Conservation (phyloP, 139 green algal genomes). For the Chlorella sp. region DNA sequence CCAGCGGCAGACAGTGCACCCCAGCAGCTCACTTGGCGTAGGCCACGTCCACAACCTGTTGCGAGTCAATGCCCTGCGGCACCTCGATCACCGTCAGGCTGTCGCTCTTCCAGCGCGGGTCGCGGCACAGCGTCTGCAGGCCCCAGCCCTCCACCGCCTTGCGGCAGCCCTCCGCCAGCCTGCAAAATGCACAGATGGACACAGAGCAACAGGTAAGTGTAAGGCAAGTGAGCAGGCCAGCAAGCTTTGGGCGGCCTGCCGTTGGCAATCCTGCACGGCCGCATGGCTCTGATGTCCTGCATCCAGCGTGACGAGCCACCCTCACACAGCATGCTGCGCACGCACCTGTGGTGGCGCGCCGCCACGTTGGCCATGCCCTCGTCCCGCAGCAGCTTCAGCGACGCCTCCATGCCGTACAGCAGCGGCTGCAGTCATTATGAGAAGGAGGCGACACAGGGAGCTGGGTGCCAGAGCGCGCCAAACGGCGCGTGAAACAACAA, state of each 20-base stretch:
- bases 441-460: conserved; percentile 62
- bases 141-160: conserved; percentile 91
- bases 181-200: too few relatives aligned
- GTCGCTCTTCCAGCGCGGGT: conserved; percentile 87
- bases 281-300: too few relatives aligned
- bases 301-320: too few relatives aligned
- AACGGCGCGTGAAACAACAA: too few relatives aligned
- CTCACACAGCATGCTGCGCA: neutral
- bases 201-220: too few relatives aligned
- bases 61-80: conserved; percentile 86
- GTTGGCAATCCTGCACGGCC: too few relatives aligned
- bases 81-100: conserved; percentile 93
- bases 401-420: conserved; percentile 91
- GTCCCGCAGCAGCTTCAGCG: conserved; percentile 74
- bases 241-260: too few relatives aligned
- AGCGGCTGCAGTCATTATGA: conserved; percentile 76
- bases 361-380: conserved; percentile 93
- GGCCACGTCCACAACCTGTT: conserved; percentile 87
- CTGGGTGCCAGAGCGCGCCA: too few relatives aligned
- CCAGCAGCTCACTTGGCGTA: conserved; percentile 64
- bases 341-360: conserved; percentile 81
- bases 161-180: conserved; percentile 76
- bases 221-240: too few relatives aligned
- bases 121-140: conserved; percentile 91
- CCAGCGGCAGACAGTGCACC: too few relatives aligned